Conservation (phyloP, 805 yeast genomes). For the Wickerhamiella cacticola region DNA sequence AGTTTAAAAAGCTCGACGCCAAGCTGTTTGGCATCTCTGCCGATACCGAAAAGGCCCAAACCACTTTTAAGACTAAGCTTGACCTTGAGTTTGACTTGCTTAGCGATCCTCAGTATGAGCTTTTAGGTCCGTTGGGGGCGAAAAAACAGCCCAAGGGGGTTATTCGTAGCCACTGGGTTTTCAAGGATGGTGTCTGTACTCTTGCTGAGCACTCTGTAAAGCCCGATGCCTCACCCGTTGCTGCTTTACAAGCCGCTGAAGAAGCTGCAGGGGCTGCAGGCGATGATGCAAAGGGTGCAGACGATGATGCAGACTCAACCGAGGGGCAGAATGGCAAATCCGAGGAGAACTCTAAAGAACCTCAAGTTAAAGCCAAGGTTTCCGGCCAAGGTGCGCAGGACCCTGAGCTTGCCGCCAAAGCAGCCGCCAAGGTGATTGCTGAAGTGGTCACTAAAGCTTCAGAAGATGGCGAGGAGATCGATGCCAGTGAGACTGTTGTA, state of each 20-base stretch:
- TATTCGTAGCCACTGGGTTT: constrained; percentile 85
- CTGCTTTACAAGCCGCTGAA: constrained; percentile 23
- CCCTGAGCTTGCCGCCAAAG: constrained; percentile 2
- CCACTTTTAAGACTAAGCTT: constrained; percentile 61
- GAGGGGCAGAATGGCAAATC: constrained; percentile 1
- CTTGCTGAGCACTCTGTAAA: constrained; percentile 43
- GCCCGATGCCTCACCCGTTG: constrained; percentile 28
- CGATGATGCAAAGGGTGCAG: constrained; percentile 7
- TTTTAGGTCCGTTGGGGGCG: constrained; percentile 71
- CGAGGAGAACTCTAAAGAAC: constrained; percentile 1
- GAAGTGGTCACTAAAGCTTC: constrained; percentile 8
- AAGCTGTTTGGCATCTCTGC: constrained; percentile 71
- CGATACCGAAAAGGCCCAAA: constrained; percentile 69
- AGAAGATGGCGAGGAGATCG: constrained; percentile 67
- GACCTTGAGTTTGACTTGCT: constrained; percentile 60
- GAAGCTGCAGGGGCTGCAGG: constrained; percentile 3
- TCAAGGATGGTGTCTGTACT: constrained; percentile 60
- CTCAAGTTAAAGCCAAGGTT: constrained; percentile 3
- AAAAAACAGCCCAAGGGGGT: constrained; percentile 67
- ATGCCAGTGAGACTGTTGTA: constrained; percentile 38
- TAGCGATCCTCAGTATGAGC: constrained; percentile 58
- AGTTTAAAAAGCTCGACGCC: constrained; percentile 40
- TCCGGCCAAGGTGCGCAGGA: not conserved
- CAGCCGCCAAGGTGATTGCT: constrained; percentile 6
- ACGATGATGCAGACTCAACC: not conserved